Conservation (phyloP, 352 stramenopile genomes). For the Pythium apleroticum region DNA sequence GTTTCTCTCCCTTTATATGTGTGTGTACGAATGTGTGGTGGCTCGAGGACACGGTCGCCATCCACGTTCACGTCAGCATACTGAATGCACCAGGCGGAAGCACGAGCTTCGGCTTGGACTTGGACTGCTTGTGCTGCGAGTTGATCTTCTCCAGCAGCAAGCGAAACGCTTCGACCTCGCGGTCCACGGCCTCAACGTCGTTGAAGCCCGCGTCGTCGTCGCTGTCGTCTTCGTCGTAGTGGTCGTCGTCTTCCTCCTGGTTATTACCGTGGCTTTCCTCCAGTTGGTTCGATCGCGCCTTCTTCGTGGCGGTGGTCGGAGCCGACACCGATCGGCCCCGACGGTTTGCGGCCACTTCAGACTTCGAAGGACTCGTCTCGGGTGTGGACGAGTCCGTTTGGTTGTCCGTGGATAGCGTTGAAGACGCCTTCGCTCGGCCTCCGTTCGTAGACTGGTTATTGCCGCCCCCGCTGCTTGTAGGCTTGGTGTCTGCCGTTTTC, state of each 20-base stretch:
- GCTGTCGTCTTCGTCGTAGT: conserved; percentile 10
- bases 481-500: conserved; percentile 40
- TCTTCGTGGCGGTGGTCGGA: conserved; percentile 4
- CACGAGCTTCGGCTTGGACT: conserved; percentile 69
- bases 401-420: not conserved
- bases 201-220: conserved; percentile 11
- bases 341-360: not conserved
- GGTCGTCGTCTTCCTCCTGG: conserved; percentile 9
- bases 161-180: conserved; percentile 77
- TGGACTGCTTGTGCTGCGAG: conserved; percentile 43
- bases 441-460: conserved; percentile 1
- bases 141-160: conserved; percentile 73
- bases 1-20: conserved; percentile 4
- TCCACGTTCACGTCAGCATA: not conserved
- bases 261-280: conserved; percentile 3
- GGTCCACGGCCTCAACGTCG: conserved; percentile 55
- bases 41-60: not conserved
- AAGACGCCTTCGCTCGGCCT: not conserved
- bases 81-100: conserved; percentile 61
- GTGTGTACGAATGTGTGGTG: not conserved
- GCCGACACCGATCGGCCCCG: conserved; percentile 14
- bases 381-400: conserved; percentile 19
- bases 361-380: conserved; percentile 16
- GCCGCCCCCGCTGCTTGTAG: not conserved
- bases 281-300: conserved; percentile 15